Conservation (phyloP, 805 yeast genomes). For the Yarrowia sp. region DNA sequence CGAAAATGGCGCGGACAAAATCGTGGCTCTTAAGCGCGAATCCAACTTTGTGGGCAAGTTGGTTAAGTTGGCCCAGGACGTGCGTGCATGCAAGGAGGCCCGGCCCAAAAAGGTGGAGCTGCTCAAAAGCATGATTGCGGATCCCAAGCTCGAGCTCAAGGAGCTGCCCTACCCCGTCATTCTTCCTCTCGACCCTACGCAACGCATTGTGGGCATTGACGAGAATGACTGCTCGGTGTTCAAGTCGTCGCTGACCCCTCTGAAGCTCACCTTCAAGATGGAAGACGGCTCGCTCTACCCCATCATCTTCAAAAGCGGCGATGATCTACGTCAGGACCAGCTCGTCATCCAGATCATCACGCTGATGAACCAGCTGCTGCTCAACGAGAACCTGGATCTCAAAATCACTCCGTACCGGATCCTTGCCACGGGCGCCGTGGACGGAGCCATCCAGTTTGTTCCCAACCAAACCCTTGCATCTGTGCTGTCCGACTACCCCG, state of each 20-base stretch:
- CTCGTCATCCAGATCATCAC: constrained; percentile 91
- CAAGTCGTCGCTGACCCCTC: constrained; percentile 88
- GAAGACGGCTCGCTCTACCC: constrained; percentile 62
- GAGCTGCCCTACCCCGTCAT: constrained; percentile 61
- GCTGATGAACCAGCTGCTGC: constrained; percentile 85
- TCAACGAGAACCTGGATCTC: constrained; percentile 89
- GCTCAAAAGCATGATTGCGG: constrained; percentile 63
- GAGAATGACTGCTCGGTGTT: constrained; percentile 86
- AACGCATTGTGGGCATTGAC: constrained; percentile 73
- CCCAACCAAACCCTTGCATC: constrained; percentile 89
- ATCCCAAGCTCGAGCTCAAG: constrained; percentile 53
- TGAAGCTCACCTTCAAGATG: constrained; percentile 80
- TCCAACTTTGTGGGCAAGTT: constrained; percentile 71
- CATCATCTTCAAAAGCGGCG: constrained; percentile 94
- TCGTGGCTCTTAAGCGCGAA: constrained; percentile 59
- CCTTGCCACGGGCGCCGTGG: constrained; percentile 86
- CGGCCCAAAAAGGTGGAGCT: constrained; percentile 78
- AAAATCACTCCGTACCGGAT: constrained; percentile 87
- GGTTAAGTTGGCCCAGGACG: constrained; percentile 66
- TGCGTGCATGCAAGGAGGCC: constrained; percentile 74
- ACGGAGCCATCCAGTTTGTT: constrained; percentile 93
- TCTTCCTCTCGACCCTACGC: constrained; percentile 83
- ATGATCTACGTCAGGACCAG: constrained; percentile 95
- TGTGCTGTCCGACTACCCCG: constrained; percentile 74
- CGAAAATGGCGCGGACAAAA: constrained; percentile 48